Conservation (phyloP, 2,329 filamentous ascomycete genomes). For the Arachnomyces sp. region DNA sequence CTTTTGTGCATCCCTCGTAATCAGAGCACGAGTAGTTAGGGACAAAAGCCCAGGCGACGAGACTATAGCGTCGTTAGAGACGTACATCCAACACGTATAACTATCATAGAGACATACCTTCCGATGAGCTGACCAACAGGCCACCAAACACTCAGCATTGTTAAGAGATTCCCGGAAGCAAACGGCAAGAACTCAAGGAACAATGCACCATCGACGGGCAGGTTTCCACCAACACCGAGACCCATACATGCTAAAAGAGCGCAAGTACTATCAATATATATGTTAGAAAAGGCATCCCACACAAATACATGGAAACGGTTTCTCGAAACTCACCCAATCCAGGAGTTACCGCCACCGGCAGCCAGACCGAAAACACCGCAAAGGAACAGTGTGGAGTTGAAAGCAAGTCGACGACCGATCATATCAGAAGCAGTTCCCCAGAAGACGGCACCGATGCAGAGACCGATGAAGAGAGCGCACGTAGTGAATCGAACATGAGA, state of each 20-base stretch:
- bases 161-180: constrained; percentile 64
- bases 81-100: neutral
- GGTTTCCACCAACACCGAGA: constrained; percentile 65
- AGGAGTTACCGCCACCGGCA: constrained; percentile 60
- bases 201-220: constrained; percentile 70
- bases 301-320: constrained; percentile 4
- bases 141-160: constrained; percentile 81
- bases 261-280: constrained; percentile 40
- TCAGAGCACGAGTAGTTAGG: constrained; percentile 53
- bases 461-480: constrained; percentile 64
- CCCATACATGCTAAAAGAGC: constrained; percentile 55
- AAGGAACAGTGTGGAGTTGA: constrained; percentile 72
- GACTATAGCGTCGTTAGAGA: constrained; percentile 13
- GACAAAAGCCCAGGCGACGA: constrained; percentile 68
- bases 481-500: constrained; percentile 75
- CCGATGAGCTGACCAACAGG: constrained; percentile 71
- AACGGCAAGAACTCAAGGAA: constrained; percentile 80
- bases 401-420: constrained; percentile 69
- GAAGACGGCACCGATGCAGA: constrained; percentile 69
- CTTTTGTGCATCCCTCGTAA: constrained; percentile 36
- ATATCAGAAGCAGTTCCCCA: constrained; percentile 77
- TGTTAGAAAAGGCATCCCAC: neutral
- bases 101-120: constrained; percentile 18
- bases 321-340: constrained; percentile 44
- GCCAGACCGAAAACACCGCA: constrained; percentile 67